Evolutionary conservation across 345 rosid genomes (phyloP).

Genomic region (Corchorus olitorius): DNA sequence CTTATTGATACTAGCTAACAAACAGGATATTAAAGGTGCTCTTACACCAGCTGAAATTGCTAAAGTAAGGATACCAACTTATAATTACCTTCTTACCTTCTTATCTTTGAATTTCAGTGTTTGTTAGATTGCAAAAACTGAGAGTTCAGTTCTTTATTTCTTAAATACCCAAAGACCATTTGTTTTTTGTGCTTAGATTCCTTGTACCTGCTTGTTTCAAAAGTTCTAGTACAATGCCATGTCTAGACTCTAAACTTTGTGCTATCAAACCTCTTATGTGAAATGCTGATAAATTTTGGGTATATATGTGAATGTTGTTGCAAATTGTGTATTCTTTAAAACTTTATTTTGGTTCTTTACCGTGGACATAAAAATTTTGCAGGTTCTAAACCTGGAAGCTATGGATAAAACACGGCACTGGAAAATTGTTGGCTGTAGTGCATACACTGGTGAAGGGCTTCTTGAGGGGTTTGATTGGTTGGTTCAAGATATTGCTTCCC

Average conservation of each 20-base stretch:
- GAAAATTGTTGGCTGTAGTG: conserved; percentile 87
- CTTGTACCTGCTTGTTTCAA: not conserved
- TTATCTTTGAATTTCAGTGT: not conserved
- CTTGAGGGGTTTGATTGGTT: conserved; percentile 93
- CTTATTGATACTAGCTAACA: conserved; percentile 79
- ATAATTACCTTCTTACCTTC: not conserved
- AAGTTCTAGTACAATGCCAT: not conserved
- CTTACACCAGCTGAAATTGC: conserved; percentile 85
- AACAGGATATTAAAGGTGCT: conserved; percentile 91
- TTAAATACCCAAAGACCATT: not conserved
- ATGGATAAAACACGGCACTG: conserved; percentile 91
- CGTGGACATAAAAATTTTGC: not conserved
- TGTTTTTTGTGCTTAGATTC: not conserved
- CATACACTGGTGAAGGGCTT: conserved; percentile 85
- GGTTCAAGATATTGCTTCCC: conserved; percentile 91
- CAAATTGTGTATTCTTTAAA: no score
- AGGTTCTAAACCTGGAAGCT: conserved; percentile 81
- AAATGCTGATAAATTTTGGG: not conserved
- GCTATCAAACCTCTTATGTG: not conserved
- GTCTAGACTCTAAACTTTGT: not conserved
- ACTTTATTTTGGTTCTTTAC: not conserved
- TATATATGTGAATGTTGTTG: not conserved
- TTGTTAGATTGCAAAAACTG: not conserved
- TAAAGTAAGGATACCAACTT: conserved; percentile 47
- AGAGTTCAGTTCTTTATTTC: not conserved